Evolutionary conservation across 805 yeast genomes (phyloP).

Genomic region (Pichia paraexigua): DNA sequence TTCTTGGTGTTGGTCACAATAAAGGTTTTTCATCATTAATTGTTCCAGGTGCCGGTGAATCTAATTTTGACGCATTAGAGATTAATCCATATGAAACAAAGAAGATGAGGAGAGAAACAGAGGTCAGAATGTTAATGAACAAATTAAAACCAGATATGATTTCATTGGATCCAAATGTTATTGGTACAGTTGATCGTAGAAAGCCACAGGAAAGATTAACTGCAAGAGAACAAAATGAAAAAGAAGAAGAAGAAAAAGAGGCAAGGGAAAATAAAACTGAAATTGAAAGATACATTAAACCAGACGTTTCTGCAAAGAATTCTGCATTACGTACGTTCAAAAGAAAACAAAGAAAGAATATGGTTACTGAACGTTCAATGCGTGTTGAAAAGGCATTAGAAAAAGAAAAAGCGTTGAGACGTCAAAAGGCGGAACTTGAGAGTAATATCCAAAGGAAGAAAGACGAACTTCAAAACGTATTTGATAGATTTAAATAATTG

Average conservation of each 20-base stretch:
- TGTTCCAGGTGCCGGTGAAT: conserved; percentile 97
- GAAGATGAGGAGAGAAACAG: conserved; percentile 88
- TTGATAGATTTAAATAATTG: conserved; percentile 38
- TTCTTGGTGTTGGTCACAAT: conserved; percentile 82
- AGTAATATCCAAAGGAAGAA: conserved; percentile 45
- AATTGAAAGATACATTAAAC: conserved; percentile 49
- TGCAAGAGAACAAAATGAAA: conserved; percentile 46
- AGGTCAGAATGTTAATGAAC: conserved; percentile 77
- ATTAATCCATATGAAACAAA: conserved; percentile 86
- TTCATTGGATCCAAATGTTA: conserved; percentile 76
- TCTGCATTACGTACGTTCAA: conserved; percentile 73
- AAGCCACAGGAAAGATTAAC: conserved; percentile 57
- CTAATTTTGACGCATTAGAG: conserved; percentile 92
- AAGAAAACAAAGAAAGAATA: conserved; percentile 78
- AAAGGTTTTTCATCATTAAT: conserved; percentile 76
- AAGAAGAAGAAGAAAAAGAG: conserved; percentile 25
- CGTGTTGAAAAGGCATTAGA: conserved; percentile 68
- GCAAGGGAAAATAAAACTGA: conserved; percentile 35
- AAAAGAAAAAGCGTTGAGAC: conserved; percentile 65
- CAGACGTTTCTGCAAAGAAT: conserved; percentile 71
- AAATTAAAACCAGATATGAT: conserved; percentile 91
- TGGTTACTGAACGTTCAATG: conserved; percentile 75
- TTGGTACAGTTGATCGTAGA: conserved; percentile 76
- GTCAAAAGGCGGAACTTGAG: conserved; percentile 37
- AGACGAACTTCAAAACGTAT: conserved; percentile 43